A percentile compares a stretch with the other conserved stretches of the same genome.
phyloP scores from a whole-genome alignment of 1,139 yeast genomes.

The Eremothecium gossypii region DNA sequence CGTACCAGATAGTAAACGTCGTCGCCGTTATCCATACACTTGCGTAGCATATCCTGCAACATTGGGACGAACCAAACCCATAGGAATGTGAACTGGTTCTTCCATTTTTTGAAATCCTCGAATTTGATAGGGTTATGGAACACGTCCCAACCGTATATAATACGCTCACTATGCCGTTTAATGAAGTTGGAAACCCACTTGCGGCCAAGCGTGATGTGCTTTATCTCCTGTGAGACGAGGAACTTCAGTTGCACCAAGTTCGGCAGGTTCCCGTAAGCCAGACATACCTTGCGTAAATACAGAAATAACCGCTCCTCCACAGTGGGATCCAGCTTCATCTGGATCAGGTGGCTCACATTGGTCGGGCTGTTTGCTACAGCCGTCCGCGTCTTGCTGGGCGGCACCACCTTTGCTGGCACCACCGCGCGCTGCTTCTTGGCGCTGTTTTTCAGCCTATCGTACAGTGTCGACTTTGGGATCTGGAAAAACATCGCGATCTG shows the following conservation, averaged over 20 bases:
- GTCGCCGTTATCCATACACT: conserved; percentile 2
- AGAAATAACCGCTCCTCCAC: conserved; percentile 12
- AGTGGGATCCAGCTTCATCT: conserved; percentile 21
- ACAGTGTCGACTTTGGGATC: conserved; percentile 22
- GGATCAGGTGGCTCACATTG: conserved; percentile 7
- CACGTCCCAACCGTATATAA: conserved; percentile 16
- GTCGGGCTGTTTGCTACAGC: neutral
- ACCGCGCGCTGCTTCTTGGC: conserved; percentile 2
- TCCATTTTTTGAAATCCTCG: conserved; percentile 14
- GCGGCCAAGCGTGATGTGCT: conserved; percentile 15
- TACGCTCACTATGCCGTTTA: conserved; percentile 15
- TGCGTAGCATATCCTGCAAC: conserved; percentile 9
- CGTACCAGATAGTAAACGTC: conserved; percentile 14
- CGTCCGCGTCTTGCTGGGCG: neutral
- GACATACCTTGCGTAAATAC: conserved; percentile 12
- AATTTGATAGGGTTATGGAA: conserved; percentile 12
- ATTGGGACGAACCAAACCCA: conserved; percentile 17
- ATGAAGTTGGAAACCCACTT: conserved; percentile 21
- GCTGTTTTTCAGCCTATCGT: conserved; percentile 17
- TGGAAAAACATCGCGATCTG: conserved; percentile 21
- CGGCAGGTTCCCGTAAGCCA: conserved; percentile 17
- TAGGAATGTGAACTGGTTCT: conserved; percentile 14
- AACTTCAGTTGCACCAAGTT: conserved; percentile 16
- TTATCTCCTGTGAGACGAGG: conserved; percentile 12
- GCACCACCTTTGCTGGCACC: neutral